phyloP scores from a whole-genome alignment of 2,329 filamentous ascomycete genomes.

The Diaporthe destruens region DNA sequence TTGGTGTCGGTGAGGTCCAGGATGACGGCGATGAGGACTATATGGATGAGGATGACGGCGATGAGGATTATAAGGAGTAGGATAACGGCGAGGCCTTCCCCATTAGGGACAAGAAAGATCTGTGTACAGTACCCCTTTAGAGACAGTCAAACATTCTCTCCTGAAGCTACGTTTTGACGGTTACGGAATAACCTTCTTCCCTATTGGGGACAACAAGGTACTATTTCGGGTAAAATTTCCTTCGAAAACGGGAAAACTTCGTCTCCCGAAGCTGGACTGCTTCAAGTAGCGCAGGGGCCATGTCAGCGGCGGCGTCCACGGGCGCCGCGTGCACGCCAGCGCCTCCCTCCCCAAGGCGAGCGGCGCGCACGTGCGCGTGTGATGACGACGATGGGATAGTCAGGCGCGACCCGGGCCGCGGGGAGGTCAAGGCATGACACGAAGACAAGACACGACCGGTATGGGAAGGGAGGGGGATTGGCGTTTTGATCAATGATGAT shows the following conservation, averaged over 20 bases:
- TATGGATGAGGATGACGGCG: not conserved
- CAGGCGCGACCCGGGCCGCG: not conserved
- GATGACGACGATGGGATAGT: not conserved
- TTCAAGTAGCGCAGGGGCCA: constrained; percentile 53
- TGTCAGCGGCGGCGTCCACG: constrained; percentile 2
- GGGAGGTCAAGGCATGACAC: not conserved
- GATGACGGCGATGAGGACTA: not conserved
- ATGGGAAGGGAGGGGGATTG: no score
- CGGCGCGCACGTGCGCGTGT: not conserved
- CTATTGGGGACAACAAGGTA: not conserved
- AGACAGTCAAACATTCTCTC: no score
- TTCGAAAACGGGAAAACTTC: not conserved
- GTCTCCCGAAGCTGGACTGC: constrained; percentile 50
- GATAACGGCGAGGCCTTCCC: no score
- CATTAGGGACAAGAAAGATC: no score
- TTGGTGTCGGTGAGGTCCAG: not conserved
- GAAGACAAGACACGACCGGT: not conserved
- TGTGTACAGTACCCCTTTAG: no score
- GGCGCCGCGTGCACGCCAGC: not conserved
- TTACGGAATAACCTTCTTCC: not conserved
- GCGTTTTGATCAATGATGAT: not conserved
- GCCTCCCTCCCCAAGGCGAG: not conserved
- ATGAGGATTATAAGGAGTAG: no score
- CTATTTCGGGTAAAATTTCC: not conserved
- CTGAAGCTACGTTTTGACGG: not conserved